These are phyloP conservation scores for Aspergillus oerlinghausenensis DNA, from an alignment of 2,329 filamentous ascomycete species.

Conservation along the genomic window DNA sequence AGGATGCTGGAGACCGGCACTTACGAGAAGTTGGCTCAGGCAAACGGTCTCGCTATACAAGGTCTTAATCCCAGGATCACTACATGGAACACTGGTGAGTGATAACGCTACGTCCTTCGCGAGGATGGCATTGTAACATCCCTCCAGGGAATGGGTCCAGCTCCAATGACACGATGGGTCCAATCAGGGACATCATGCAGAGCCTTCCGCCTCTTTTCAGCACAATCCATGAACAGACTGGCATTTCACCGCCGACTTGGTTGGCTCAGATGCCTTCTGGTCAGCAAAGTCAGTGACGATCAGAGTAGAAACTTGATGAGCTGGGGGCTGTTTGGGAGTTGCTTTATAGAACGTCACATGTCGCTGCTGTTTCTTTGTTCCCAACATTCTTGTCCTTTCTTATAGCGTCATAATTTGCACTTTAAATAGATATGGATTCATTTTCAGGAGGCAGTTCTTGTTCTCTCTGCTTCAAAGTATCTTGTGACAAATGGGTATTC, in stretches of 20 bases:
- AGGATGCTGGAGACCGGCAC: constrained; percentile 83
- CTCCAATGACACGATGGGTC: constrained; percentile 52
- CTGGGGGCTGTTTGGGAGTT: not conserved
- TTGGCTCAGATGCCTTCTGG: constrained; percentile 48
- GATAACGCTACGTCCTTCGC: not conserved
- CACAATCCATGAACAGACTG: constrained; percentile 86
- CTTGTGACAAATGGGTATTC: not conserved
- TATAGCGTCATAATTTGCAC: not conserved
- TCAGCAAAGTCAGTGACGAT: not conserved
- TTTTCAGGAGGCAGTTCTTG: not conserved
- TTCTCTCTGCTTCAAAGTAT: too few species aligned
- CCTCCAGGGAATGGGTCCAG: constrained; percentile 37
- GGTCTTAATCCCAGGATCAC: constrained; percentile 85
- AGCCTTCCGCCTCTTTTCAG: constrained; percentile 75
- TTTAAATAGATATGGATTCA: not conserved
- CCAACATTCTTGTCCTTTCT: not conserved
- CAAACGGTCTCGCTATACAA: constrained; percentile 69
- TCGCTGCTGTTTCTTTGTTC: not conserved
- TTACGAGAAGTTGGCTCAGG: constrained; percentile 70
- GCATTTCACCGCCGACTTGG: constrained; percentile 76
- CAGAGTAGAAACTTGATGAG: too few species aligned
- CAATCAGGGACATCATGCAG: constrained; percentile 79
- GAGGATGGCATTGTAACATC: constrained; percentile 4
- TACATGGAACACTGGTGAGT: constrained; percentile 73
- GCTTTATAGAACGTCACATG: not conserved